These are phyloP conservation scores for Solanum chacoense DNA, from an alignment of 305 asterid genomes.

Conservation along the genomic window DNA sequence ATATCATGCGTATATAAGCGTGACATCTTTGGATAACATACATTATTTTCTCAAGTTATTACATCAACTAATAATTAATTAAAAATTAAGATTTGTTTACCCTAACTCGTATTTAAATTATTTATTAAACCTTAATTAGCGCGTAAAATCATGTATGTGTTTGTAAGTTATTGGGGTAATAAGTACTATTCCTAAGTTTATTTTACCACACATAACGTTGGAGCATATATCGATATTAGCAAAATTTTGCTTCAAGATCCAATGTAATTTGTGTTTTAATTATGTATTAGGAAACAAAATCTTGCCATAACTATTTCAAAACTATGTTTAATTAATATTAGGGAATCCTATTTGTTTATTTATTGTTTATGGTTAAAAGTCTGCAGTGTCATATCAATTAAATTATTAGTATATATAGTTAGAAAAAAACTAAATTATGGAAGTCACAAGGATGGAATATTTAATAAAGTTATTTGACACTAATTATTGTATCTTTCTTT, in stretches of 20 bases:
- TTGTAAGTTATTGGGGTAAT: background rate
- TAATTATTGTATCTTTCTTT: background rate
- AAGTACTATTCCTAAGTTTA: background rate
- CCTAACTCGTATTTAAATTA: background rate
- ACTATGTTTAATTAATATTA: background rate
- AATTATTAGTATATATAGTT: background rate
- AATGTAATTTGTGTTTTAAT: slow-evolving; percentile 3
- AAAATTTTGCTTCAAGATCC: slow-evolving; percentile 12
- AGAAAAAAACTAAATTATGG: background rate
- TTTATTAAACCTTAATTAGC: background rate
- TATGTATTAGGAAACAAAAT: slow-evolving; percentile 4
- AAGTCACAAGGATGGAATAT: slow-evolving; percentile 4
- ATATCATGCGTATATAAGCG: background rate
- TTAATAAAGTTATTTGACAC: background rate
- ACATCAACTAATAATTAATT: background rate
- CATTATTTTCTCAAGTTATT: background rate
- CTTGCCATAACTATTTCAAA: background rate
- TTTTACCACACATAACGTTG: background rate
- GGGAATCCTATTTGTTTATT: background rate
- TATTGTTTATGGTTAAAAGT: background rate
- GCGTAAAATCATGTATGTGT: background rate
- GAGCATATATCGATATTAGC: slow-evolving; percentile 13
- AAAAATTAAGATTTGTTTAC: background rate
- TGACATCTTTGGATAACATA: background rate
- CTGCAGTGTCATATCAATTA: background rate